Evolutionary conservation across 345 rosid genomes (phyloP).

Genomic region (Crucihimalaya himalaica): DNA sequence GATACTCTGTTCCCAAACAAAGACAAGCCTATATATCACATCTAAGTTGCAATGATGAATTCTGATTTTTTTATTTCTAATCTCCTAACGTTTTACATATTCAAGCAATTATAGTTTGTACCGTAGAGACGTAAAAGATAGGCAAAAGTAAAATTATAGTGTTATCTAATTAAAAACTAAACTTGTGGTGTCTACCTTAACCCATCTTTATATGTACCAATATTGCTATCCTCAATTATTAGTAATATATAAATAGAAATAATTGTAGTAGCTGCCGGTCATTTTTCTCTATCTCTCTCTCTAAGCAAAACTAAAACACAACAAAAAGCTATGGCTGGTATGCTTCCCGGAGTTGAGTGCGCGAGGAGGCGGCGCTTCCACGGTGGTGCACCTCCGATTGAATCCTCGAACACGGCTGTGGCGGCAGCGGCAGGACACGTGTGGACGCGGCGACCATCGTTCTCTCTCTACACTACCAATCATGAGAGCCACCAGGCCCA

Average conservation of each 20-base stretch:
- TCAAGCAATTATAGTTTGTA: not conserved
- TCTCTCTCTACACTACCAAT: conserved; percentile 62
- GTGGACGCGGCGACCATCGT: conserved; percentile 54
- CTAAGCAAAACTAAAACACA: conserved; percentile 26
- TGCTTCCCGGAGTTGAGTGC: conserved; percentile 85
- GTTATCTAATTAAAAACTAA: conserved; percentile 4
- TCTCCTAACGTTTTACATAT: not conserved
- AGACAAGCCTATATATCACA: not conserved
- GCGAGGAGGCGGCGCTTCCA: conserved; percentile 76
- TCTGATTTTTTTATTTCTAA: not conserved
- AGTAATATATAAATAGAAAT: conserved; percentile 14
- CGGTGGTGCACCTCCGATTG: conserved; percentile 52
- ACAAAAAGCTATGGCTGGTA: conserved; percentile 62
- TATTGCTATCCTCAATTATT: conserved; percentile 28
- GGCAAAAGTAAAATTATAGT: not conserved
- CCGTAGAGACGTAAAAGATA: not conserved
- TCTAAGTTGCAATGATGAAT: not conserved
- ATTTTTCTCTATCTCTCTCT: not conserved
- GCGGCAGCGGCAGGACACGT: conserved; percentile 26
- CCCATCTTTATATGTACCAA: not conserved
- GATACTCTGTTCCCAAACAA: not conserved
- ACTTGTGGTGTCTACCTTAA: conserved; percentile 7
- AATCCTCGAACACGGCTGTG: conserved; percentile 33
- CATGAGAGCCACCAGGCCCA: conserved; percentile 45
- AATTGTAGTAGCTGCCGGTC: not conserved